Conservation (phyloP, 2,329 filamentous ascomycete genomes). For the Fusarium virguliforme region DNA sequence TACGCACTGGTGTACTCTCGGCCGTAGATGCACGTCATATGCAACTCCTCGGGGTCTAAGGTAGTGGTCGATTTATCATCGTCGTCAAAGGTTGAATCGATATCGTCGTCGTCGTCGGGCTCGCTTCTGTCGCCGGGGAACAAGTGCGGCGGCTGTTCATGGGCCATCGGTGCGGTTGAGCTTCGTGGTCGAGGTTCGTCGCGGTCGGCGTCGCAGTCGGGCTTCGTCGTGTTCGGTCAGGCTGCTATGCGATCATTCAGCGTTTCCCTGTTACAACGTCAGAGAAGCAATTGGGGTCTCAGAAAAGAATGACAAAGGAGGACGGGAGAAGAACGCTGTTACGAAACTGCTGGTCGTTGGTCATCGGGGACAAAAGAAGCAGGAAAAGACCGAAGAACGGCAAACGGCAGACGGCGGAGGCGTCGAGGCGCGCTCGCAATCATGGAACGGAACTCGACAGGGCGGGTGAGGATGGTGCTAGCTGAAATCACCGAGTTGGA, state of each 20-base stretch:
- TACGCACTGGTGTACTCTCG: not conserved
- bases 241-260: not conserved
- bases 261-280: not conserved
- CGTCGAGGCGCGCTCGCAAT: not conserved
- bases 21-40: not conserved
- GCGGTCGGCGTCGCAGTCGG: not conserved
- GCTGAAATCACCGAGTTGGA: not conserved
- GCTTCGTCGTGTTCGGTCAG: not conserved
- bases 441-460: not conserved
- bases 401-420: not conserved
- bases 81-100: not conserved
- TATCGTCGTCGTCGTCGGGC: not conserved
- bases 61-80: not conserved
- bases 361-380: not conserved
- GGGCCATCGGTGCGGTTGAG: not conserved
- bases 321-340: not conserved
- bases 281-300: not conserved
- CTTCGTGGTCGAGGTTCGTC: not conserved
- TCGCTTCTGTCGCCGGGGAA: not conserved
- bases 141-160: not conserved
- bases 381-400: not conserved
- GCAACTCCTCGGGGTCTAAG: not conserved
- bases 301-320: not conserved
- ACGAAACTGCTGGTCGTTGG: not conserved
- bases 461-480: not conserved